Percentiles rank a stretch among this genome's conserved stretches.
These are phyloP conservation scores for Saccharomyces hybrid DNA, from an alignment of 1,139 yeast species.

Conservation along the genomic window DNA sequence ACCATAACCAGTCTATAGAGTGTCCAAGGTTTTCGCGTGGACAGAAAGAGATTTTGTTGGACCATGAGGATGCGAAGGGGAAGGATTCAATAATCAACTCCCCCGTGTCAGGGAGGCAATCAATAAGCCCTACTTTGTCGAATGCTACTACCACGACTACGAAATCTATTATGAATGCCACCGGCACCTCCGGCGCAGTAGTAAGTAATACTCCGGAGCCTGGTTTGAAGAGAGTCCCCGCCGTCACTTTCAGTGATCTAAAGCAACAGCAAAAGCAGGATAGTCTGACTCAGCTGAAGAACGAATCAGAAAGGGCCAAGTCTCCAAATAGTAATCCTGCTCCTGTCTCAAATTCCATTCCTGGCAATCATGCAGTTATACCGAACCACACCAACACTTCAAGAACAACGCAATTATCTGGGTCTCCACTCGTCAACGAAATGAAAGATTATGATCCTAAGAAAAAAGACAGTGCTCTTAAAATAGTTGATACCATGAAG, in stretches of 20 bases:
- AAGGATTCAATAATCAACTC: background rate
- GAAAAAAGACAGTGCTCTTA: background rate
- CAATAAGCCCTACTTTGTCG: background rate
- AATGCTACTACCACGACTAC: conserved; percentile 18
- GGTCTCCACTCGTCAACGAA: background rate
- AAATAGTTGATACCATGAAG: background rate
- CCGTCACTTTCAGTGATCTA: conserved; percentile 31
- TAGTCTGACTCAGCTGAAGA: background rate
- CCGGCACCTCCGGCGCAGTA: conserved; percentile 32
- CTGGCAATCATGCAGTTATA: background rate
- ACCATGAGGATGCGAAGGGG: background rate
- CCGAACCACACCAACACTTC: background rate
- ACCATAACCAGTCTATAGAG: background rate
- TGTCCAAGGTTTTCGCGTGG: background rate
- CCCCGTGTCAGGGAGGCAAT: background rate
- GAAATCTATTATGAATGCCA: conserved; percentile 30
- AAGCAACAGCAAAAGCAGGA: conserved; percentile 45
- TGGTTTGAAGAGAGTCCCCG: conserved; percentile 30
- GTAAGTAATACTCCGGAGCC: conserved; percentile 31
- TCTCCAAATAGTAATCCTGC: background rate
- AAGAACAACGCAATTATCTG: background rate
- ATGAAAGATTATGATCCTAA: background rate
- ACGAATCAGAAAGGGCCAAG: background rate
- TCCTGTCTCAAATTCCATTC: background rate
- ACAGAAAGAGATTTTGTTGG: background rate